A percentile compares a stretch with the other conserved stretches of the same genome.
These are phyloP conservation scores for Exidia glandulosa DNA, from an alignment of 768 basidiomycete species.

Conservation along the genomic window DNA sequence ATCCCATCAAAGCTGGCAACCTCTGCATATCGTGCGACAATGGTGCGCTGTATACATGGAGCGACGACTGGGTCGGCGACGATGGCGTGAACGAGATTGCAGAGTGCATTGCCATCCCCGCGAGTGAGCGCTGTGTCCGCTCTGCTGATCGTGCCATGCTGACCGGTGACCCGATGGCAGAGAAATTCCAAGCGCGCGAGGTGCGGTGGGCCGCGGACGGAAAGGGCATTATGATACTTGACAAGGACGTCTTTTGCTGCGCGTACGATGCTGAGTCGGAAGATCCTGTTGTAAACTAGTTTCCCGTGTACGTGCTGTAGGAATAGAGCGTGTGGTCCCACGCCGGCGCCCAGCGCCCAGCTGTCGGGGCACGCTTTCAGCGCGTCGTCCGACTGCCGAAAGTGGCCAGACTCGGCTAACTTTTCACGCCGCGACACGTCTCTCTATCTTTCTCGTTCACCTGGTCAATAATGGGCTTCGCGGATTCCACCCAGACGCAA, in stretches of 20 bases:
- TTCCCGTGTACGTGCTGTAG: no score
- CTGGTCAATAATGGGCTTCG: background rate
- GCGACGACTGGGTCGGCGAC: constrained; percentile 66
- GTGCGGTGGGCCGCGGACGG: constrained; percentile 81
- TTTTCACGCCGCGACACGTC: background rate
- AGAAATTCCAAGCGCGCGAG: constrained; percentile 60
- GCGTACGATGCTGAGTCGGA: constrained; percentile 67
- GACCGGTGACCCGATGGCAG: constrained; percentile 22
- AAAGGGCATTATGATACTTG: constrained; percentile 62
- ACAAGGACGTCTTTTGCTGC: constrained; percentile 75
- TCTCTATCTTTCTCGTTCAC: background rate
- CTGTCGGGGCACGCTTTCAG: background rate
- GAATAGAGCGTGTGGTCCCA: no score
- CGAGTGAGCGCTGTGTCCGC: constrained; percentile 46
- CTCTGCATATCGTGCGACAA: constrained; percentile 57
- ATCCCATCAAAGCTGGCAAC: constrained; percentile 67
- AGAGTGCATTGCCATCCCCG: constrained; percentile 82
- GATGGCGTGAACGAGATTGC: constrained; percentile 57
- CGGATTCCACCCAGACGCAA: background rate
- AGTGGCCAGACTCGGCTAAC: background rate
- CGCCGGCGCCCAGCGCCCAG: no score
- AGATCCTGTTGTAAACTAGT: no score
- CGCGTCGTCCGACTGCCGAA: background rate
- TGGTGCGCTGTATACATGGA: constrained; percentile 67
- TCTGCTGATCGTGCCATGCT: background rate